Base-by-base conservation (phyloP, 345 rosid species). In the Streptanthus diversifolius region DNA sequence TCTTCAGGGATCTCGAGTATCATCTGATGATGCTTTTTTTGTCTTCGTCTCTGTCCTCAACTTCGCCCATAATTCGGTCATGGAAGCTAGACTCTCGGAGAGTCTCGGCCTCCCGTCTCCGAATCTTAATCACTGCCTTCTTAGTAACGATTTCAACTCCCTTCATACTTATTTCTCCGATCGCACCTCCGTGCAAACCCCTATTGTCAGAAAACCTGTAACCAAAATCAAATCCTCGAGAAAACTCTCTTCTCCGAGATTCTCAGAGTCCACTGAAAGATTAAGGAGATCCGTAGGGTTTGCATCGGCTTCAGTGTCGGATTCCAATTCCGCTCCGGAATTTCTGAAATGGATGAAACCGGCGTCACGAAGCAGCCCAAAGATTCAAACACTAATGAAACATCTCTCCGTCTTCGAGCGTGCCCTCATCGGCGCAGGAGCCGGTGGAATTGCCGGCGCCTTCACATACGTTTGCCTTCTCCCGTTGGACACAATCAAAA, bases 361-460 rank as follows among this genome's bases (percentile, higher is more conserved):
- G 55, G 39, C 86, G 2, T 70, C 90, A 2, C 74, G 62, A 39
- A 83, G 59, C 85, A 79, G 69, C 74, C 86, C 90, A 53, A 71
- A 47, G 30, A 78, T 77, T 18, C 84, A 77, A 27, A 54, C 85
- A 73, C 58, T 93, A 1, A 74, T 89, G 83, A 86, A 87, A 75
- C 83, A 77, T 69, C 88, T 91, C 66, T 83, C 97, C 5, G 86
- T 89, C 56, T 71, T 76, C 57, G 99, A 91, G 82, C 86, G 95
- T 22, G 97, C 97, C 48, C 72, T 91, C 0, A 85, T 89, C 14
- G 97, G 96, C 13, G 93, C 97, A 2, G 97, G 77, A 18, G 95
- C 78, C 19, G 97, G 97, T 15, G 96, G 97, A 22, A 80, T 93
- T 47, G 96, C 97, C 1, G 96, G 97, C 4, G 98, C 98, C 0